phyloP scores from a whole-genome alignment of 495 filamentous ascomycete genomes.

The Glutinoglossum americanum region DNA sequence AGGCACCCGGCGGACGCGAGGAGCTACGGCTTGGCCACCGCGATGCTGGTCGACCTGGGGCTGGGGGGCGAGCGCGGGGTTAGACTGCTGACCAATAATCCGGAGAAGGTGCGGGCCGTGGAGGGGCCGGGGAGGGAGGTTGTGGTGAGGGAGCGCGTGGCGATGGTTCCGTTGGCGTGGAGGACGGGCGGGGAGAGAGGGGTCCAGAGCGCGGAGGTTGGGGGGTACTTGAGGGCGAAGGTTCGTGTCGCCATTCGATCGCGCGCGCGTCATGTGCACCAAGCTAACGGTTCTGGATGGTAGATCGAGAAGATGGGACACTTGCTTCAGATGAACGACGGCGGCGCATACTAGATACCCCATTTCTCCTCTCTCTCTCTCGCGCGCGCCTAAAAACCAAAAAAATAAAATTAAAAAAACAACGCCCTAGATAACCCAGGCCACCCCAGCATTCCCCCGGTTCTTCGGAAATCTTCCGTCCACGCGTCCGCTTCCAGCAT shows the following conservation, averaged over 20 bases:
- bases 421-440: too few relatives aligned
- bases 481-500: too few relatives aligned
- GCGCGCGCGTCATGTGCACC: too few relatives aligned
- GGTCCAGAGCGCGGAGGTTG: conserved; percentile 68
- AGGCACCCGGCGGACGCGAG: conserved; percentile 87
- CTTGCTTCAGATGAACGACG: background rate
- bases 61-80: conserved; percentile 45
- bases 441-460: too few relatives aligned
- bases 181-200: conserved; percentile 57
- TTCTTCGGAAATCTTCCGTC: too few relatives aligned
- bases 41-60: conserved; percentile 76
- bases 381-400: too few relatives aligned
- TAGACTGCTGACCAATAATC: conserved; percentile 86
- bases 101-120: conserved; percentile 85
- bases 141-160: conserved; percentile 67
- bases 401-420: too few relatives aligned
- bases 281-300: too few relatives aligned
- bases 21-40: conserved; percentile 84
- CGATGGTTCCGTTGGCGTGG: conserved; percentile 95
- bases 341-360: too few relatives aligned
- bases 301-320: background rate
- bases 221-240: conserved; percentile 87
- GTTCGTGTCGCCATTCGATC: conserved; percentile 18
- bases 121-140: conserved; percentile 80
- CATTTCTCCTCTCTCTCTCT: too few relatives aligned